Base-by-base conservation (phyloP, 2,329 filamentous ascomycete species). In the Epichloe gansuensis region DNA sequence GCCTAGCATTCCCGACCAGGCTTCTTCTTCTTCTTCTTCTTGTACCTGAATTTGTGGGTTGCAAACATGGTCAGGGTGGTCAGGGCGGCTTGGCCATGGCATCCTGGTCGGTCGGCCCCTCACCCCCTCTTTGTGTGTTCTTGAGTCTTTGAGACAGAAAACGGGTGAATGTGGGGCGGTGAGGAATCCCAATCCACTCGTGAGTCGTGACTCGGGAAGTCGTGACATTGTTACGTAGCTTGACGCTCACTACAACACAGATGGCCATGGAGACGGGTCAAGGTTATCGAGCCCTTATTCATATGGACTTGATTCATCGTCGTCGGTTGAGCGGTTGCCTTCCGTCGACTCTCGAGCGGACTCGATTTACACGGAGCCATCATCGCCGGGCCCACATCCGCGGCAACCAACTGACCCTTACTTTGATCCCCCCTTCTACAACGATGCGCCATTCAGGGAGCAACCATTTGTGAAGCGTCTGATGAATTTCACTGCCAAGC, bases 401-500 rank as follows among this genome's bases (percentile, higher is more conserved):
- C 44, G 42, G 36, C 59, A 54, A 42, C 55, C 60, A 4, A 56
- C 62, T 31, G 76, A 82, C 65, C 82, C 85, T 1, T 83, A 82
- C 59, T 94, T 84, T 68, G 87, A 95, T 62, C 83, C 86, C 0
- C 73, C 79, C 0, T 94, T 87, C 63, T 67, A 75, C 54, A 94
- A 95, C 60, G 89, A 95, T 64, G 72, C 85, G 7, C 74, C 75
- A 2, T 72, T 89, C 23, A 74, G 80, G 21, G 80, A 88, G 49
- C 79, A 87, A 17, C 81, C 83, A 43, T 85, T 85, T 55, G 78
- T 85, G 68, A 76, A 78, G 49, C 77, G 77, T 31, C 71, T 89
- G 27, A 69, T 85, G 52, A 84, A 93, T 61, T 95, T 95, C 61
- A 74, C 89, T 50, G 81, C 80, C 58, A 95, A 95, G 65, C 88